These are phyloP conservation scores for Didymella pinodella DNA, from an alignment of 2,329 filamentous ascomycete species.

Conservation along the genomic window DNA sequence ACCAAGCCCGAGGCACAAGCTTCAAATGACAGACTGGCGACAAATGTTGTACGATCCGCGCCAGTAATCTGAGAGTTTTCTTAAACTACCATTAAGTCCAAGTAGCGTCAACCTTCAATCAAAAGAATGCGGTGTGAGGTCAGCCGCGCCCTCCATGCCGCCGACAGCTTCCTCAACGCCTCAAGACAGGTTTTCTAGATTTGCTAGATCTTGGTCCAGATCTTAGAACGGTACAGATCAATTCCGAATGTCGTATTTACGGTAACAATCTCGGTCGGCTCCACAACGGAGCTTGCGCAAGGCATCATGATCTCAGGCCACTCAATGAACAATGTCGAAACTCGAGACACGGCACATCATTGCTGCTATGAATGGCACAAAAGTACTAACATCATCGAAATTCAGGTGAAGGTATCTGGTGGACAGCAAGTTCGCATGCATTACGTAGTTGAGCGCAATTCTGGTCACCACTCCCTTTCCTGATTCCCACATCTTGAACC, in stretches of 20 bases:
- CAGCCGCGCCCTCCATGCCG: not conserved
- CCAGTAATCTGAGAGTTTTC: slow-evolving; percentile 2
- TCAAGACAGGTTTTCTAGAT: not conserved
- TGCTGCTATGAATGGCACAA: not conserved
- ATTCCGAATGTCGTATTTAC: not conserved
- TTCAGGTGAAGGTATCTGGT: not conserved
- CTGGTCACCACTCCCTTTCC: not conserved
- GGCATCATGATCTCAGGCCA: not conserved
- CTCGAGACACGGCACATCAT: not conserved
- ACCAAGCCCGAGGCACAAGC: not conserved
- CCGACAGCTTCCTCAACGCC: not conserved
- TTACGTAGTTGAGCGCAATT: not conserved
- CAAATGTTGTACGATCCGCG: not conserved
- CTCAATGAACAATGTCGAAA: not conserved
- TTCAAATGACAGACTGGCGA: not conserved
- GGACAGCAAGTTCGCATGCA: not conserved
- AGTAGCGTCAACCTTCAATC: not conserved
- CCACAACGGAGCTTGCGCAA: not conserved
- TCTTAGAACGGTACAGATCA: not conserved
- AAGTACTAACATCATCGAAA: not conserved
- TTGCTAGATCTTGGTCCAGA: not conserved
- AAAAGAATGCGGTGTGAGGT: slow-evolving; percentile 6
- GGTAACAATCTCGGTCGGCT: not conserved
- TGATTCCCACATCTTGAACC: not conserved
- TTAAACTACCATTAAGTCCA: not conserved